Base-by-base conservation (phyloP, 306 rosid species). In the Dryas octopetala region DNA sequence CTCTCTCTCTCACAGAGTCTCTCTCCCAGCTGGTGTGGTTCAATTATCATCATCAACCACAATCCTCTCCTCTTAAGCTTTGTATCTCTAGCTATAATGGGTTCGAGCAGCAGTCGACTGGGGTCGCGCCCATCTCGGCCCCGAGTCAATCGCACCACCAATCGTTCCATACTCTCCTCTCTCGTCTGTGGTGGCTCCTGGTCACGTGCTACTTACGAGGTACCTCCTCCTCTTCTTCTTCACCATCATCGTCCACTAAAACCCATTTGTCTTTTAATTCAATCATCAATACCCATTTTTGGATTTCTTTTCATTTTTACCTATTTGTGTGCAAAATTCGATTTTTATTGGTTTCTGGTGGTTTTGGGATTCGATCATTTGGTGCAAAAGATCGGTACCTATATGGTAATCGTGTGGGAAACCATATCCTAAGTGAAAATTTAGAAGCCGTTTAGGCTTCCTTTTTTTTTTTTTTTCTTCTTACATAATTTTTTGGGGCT, bases 131-230 rank as follows among this genome's bases (percentile, higher is more conserved):
- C 89, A 75, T 78, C 85, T 74, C 72, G 82, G 79, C 54, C 86
- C 54, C 85, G 90, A 82, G 84, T 82, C 86, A 84, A 78, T 76
- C 48, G 83, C 81, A 68, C 75, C 83, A 64, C 79, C 87, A 68
- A 74, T 48, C 88, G 96, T 76, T 89, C 96, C 87, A 71, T 76
- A 12, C 58, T 91, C 48, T 89, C 87, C 26, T 88, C 96, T 76
- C 84, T 91, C 70, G 78, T 91, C 68, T 89, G 97, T 12, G 97
- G 98, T 78, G 83, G 87, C 82, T 89, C 94, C 62, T 16, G 92
- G 73, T 83, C 91, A 58, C 88, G 89, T 76, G 86, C 97, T 17
- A 70, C 87, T 44, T 44, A 73, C 70, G 90, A 83, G 96, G 97
- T 91, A 40, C 75, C 67, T 41, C 38, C 38, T 32, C 38, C 38